Evolutionary conservation across 2,329 filamentous ascomycete genomes (phyloP).

Genomic region (Fusarium hainanense): DNA sequence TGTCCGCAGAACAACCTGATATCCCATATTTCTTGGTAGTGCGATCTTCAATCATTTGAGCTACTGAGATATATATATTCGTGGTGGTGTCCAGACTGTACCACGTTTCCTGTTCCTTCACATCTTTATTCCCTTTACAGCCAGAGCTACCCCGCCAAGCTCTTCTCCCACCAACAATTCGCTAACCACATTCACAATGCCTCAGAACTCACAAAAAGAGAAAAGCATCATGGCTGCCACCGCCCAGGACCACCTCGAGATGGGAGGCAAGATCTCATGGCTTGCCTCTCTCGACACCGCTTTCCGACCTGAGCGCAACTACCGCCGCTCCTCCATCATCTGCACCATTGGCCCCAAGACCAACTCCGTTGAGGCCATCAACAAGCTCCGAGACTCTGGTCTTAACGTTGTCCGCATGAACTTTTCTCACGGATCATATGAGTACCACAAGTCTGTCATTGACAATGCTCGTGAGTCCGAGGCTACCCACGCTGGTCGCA

Average conservation of each 20-base stretch:
- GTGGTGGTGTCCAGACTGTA: conserved; percentile 24
- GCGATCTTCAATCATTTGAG: conserved; percentile 23
- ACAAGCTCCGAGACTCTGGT: conserved; percentile 87
- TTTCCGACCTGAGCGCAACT: conserved; percentile 86
- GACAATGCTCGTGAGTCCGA: conserved; percentile 93
- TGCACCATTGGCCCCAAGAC: conserved; percentile 99
- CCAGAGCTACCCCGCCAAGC: conserved; percentile 40
- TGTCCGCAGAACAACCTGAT: conserved; percentile 41
- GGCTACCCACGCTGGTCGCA: conserved; percentile 79
- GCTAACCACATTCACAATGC: conserved; percentile 48
- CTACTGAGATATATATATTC: conserved; percentile 38
- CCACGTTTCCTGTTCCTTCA: conserved; percentile 17
- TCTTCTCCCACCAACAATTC: conserved; percentile 15
- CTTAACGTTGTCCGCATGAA: conserved; percentile 99
- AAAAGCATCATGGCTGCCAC: conserved; percentile 66
- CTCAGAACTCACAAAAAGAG: conserved; percentile 49
- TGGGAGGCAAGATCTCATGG: conserved; percentile 76
- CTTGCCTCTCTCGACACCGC: conserved; percentile 84
- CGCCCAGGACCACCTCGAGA: conserved; percentile 86
- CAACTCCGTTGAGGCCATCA: conserved; percentile 97
- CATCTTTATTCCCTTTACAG: conserved; percentile 22
- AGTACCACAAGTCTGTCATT: conserved; percentile 98
- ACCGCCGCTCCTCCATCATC: conserved; percentile 97
- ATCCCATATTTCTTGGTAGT: conserved; percentile 12
- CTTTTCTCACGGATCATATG: conserved; percentile 85